Base-by-base conservation (phyloP, 2,329 filamentous ascomycete genomes). In the Botrytis medusae region DNA sequence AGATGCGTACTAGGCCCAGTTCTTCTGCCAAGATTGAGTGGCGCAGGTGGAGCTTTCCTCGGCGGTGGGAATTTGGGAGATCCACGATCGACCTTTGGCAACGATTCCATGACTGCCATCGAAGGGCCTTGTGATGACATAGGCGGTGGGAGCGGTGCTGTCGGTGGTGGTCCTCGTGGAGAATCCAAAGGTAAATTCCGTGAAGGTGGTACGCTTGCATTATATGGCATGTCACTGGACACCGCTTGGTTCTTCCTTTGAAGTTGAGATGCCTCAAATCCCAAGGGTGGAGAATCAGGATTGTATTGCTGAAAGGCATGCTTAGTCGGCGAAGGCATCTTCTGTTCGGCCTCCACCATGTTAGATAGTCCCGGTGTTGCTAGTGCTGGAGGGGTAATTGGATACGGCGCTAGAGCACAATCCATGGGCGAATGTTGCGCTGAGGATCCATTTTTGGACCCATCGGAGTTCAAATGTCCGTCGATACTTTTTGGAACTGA, bases 31-130 rank as follows among this genome's bases (percentile, higher is more conserved):
- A 98, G 86, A 79, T 95, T 91, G 71, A 98, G 83, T 2, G 95
- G 95, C 20, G 94, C 93, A 64, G 95, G 95, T 4, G 95, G 94
- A 9, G 91, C 89, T 81, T 97, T 98, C 74, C 95, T 89, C 68
- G 89, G 88, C 22, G 91, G 90, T 2, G 87, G 86, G 16, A 87
- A 84, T 8, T 84, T 83, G 14, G 85, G 83, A 25, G 87, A 85
- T 73, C 90, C 90, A 74, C 86, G 76, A 71, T 80, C 78, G n/a
- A 76, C 70, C 68, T 77, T 78, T 22, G 79, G 78, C 59, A 77
- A 78, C 34, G 86, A 81, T 73, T 86, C 84, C 42, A 84, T 81
- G 12, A 84, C 74, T 7, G 84, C 79, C 46, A 86, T 42, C 8
- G 79, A 74, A 54, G 78, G 75, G 75, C 77, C 29, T 65, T 76